Evolutionary conservation across 1,284 basidiomycete species (phyloP).

Genomic region (Spongiforma sp.): DNA sequence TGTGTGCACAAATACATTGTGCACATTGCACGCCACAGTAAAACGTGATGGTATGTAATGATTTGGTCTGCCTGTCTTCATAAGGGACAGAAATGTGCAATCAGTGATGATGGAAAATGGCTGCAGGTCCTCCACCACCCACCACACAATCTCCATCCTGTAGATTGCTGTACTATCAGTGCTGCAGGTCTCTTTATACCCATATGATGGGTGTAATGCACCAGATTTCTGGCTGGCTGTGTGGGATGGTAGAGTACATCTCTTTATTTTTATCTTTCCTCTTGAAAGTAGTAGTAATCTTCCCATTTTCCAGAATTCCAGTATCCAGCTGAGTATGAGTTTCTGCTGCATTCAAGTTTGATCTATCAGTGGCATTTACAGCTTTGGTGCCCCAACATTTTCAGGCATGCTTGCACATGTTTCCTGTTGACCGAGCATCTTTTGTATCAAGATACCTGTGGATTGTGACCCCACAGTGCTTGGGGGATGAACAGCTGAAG

Average conservation of each 20-base stretch:
- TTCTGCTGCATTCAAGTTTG: not conserved
- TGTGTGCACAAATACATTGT: not conserved
- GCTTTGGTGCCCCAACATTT: not conserved
- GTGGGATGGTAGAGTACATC: not conserved
- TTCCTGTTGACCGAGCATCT: not conserved
- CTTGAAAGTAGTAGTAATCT: not conserved
- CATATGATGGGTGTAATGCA: not conserved
- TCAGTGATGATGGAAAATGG: not conserved
- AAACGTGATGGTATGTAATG: not conserved
- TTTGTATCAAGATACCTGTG: not conserved
- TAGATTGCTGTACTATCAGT: not conserved
- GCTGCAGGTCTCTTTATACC: not conserved
- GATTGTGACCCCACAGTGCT: not conserved
- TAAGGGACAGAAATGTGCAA: not conserved
- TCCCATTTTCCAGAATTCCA: not conserved
- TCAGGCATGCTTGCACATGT: not conserved
- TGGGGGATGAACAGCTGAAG: not conserved
- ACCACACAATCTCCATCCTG: not conserved
- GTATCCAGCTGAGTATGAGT: not conserved
- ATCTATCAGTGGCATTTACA: not conserved
- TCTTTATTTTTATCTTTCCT: not conserved
- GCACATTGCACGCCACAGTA: not conserved
- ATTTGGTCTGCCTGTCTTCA: not conserved
- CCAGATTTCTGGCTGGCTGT: not conserved
- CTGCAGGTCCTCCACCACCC: not conserved